Evolutionary conservation across 306 rosid species (phyloP), one percentile per base, ranked within the genome.

Genomic region (Prosopis cineraria): DNA sequence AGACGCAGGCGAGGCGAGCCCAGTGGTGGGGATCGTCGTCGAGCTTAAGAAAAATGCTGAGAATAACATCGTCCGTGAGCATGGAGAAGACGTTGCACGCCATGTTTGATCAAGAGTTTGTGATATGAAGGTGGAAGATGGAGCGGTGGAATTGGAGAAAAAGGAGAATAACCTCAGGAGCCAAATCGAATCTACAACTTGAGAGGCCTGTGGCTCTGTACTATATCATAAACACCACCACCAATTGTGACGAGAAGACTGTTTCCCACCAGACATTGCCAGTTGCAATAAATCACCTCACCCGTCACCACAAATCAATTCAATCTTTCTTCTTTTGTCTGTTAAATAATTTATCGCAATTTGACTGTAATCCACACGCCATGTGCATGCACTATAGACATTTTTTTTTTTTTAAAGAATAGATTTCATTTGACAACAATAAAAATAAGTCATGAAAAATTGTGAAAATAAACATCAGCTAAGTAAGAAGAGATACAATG

Each of bases 11-110:
- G 10, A 93, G 81, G 6, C 96, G 83, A 13, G 96, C 91, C 97
- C 97, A 96, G 79, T 89, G 85, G 0, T 97, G 90, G 2, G 99
- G 99, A 68, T 96, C 98, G 2, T 90, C 90, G 39, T 91, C 93
- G 0, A 96, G 89, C 59, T 88, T 90, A 72, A 37, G 78, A 73
- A 96, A 85, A 14, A 96, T 86, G 12, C 89, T 88, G 58, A 93
- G 86, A 10, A 90, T 47, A 33, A 93, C 67, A 71, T 96, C 98
- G 24, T 96, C 98, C 3, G 91, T 79, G 37, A 96, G 87, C 55
- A 69, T 31, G 3, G 89, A 72, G 84, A 96, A 90, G 47, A 59
- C 30, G 6, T 79, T 68, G 6, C 71, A 87, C 0, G 82, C 84
- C 84, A 77, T 83, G 24, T 8, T n/a, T 4, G 52, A 27, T 30